These are phyloP conservation scores for Volutella citrinella DNA, from an alignment of 2,329 filamentous ascomycete genomes.

Conservation along the genomic window DNA sequence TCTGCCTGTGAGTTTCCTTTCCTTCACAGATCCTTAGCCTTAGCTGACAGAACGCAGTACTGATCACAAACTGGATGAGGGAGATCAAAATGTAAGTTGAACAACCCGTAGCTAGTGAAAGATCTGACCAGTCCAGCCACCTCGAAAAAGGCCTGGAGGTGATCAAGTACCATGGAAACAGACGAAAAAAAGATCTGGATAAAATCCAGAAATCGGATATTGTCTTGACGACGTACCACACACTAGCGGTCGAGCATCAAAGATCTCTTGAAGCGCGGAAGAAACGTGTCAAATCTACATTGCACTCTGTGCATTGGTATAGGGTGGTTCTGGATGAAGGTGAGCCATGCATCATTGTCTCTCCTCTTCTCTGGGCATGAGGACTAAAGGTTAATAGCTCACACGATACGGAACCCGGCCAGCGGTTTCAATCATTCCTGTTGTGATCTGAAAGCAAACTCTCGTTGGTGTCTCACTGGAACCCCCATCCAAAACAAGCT, in stretches of 20 bases:
- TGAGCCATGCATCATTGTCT: slow-evolving; percentile 21
- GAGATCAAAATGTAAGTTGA: slow-evolving; percentile 38
- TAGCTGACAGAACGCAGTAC: slow-evolving; percentile 22
- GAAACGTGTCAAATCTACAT: slow-evolving; percentile 4
- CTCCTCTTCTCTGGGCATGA: not conserved
- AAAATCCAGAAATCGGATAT: slow-evolving; percentile 35
- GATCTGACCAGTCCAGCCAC: slow-evolving; percentile 27
- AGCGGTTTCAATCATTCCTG: slow-evolving; percentile 44
- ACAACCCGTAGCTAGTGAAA: not conserved
- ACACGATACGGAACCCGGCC: slow-evolving; percentile 46
- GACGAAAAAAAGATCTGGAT: slow-evolving; percentile 21
- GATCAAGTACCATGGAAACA: slow-evolving; percentile 36
- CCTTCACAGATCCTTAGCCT: not conserved
- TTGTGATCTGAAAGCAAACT: slow-evolving; percentile 37
- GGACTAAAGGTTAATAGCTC: slow-evolving; percentile 31
- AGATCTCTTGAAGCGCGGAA: too few relatives aligned
- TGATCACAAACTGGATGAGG: slow-evolving; percentile 38
- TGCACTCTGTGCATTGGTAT: slow-evolving; percentile 39
- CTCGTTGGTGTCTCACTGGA: slow-evolving; percentile 51
- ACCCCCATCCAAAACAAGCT: slow-evolving; percentile 54
- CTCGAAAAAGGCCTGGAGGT: slow-evolving; percentile 25
- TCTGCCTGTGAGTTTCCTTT: slow-evolving; percentile 35
- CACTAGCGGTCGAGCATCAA: slow-evolving; percentile 36
- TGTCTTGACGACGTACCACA: slow-evolving; percentile 47
- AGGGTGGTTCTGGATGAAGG: slow-evolving; percentile 45